Conservation (phyloP, 2,329 filamentous ascomycete genomes). For the Botrytis fragariae region DNA sequence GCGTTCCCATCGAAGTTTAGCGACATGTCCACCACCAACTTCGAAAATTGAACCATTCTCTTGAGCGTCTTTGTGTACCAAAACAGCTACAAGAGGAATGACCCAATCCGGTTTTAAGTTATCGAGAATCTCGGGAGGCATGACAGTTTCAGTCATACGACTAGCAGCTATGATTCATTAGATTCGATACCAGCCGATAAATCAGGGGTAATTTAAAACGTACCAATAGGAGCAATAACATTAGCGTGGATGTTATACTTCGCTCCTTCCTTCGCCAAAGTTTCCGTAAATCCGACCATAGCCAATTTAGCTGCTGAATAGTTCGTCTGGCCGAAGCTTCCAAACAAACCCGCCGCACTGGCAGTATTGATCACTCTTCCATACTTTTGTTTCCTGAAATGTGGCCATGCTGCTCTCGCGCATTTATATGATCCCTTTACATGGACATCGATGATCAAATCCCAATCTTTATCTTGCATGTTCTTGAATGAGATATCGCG, state of each 20-base stretch:
- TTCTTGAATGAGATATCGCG: constrained; percentile 98
- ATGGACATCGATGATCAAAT: constrained; percentile 89
- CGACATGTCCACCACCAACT: constrained; percentile 85
- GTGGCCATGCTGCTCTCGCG: constrained; percentile 88
- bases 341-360: constrained; percentile 93
- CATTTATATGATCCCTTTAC: constrained; percentile 95
- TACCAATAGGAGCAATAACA: constrained; percentile 81
- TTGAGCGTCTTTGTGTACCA: constrained; percentile 78
- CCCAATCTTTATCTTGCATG: constrained; percentile 96
- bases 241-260: constrained; percentile 99
- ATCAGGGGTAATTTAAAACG: constrained; percentile 1
- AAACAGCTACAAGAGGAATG: constrained; percentile 83
- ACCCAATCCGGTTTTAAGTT: constrained; percentile 83
- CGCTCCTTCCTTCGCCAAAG: constrained; percentile 90
- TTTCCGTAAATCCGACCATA: constrained; percentile 96
- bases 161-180: constrained; percentile 63
- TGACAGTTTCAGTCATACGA: constrained; percentile 91
- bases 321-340: constrained; percentile 93
- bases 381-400: constrained; percentile 99
- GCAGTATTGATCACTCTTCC: constrained; percentile 95
- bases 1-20: constrained; percentile 94
- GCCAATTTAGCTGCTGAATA: constrained; percentile 96
- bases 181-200: constrained; percentile 27
- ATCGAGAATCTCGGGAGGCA: constrained; percentile 89
- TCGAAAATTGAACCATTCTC: constrained; percentile 93